These are phyloP conservation scores for Fragosphaeria purpurea DNA, from an alignment of 2,329 filamentous ascomycete species.

Conservation along the genomic window DNA sequence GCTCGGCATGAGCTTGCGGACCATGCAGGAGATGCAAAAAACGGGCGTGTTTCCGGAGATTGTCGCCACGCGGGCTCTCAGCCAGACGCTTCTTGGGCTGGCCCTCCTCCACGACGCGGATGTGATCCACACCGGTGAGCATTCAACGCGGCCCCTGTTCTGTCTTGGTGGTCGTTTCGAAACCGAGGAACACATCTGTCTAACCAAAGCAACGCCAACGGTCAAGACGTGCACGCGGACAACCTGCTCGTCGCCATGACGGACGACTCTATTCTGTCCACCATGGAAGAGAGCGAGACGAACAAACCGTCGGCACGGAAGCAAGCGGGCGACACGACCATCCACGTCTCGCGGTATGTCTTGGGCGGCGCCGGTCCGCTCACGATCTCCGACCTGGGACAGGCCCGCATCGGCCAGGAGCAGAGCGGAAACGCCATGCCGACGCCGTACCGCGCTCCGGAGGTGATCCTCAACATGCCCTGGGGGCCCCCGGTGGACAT, in stretches of 20 bases:
- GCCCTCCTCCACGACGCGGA: slow-evolving; percentile 18
- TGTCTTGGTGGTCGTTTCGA: slow-evolving; percentile 14
- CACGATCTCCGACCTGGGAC: slow-evolving; percentile 25
- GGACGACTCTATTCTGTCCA: slow-evolving; percentile 20
- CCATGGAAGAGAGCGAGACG: slow-evolving; percentile 23
- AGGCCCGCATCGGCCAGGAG: slow-evolving; percentile 22
- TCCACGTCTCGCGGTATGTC: slow-evolving; percentile 25
- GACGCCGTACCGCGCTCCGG: slow-evolving; percentile 23
- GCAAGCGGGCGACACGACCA: slow-evolving; percentile 13
- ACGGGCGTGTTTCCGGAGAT: slow-evolving; percentile 17
- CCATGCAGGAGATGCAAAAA: slow-evolving; percentile 21
- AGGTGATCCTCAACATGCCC: slow-evolving; percentile 26
- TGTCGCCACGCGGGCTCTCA: slow-evolving; percentile 17
- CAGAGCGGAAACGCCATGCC: slow-evolving; percentile 18
- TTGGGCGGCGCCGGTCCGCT: slow-evolving; percentile 21
- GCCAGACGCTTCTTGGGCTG: slow-evolving; percentile 17
- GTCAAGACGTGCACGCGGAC: slow-evolving; percentile 25
- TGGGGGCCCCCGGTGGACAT: slow-evolving; percentile 25
- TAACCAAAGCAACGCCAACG: background rate
- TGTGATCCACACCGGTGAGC: slow-evolving; percentile 20
- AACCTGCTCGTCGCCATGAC: slow-evolving; percentile 26
- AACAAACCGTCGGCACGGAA: slow-evolving; percentile 23
- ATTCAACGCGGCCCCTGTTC: background rate
- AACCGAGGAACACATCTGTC: too few species aligned
- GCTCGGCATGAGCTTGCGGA: slow-evolving; percentile 27